phyloP scores from a whole-genome alignment of 495 filamentous ascomycete species.

The Xylaria scruposa region DNA sequence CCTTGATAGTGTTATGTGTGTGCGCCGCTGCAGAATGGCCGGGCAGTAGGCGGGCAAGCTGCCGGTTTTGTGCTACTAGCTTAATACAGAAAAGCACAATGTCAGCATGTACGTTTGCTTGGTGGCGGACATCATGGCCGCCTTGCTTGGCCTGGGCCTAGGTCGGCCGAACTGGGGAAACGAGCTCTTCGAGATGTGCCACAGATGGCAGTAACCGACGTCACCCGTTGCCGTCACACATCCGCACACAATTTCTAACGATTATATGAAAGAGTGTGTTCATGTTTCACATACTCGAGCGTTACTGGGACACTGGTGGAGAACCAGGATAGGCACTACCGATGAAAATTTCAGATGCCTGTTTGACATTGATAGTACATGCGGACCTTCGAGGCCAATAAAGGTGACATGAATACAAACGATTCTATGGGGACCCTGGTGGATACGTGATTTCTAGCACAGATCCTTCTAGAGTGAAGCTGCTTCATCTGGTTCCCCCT shows the following conservation, averaged over 20 bases:
- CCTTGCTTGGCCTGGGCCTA: background rate
- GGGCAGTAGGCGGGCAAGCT: background rate
- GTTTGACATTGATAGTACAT: background rate
- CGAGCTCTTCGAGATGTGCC: conserved; percentile 7
- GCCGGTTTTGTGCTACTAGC: conserved; percentile 9
- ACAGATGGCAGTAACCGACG: conserved; percentile 14
- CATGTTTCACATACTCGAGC: conserved; percentile 16
- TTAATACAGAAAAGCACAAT: conserved; percentile 12
- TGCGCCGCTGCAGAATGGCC: conserved; percentile 1
- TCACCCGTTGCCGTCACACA: conserved; percentile 25
- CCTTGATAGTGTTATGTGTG: background rate
- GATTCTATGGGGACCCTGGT: background rate
- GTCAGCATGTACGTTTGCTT: background rate
- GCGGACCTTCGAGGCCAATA: background rate
- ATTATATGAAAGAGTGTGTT: conserved; percentile 3
- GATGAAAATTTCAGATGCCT: background rate
- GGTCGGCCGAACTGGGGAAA: conserved; percentile 6
- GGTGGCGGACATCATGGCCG: background rate
- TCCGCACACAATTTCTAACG: background rate
- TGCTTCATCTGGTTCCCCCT: background rate
- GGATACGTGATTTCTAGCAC: background rate
- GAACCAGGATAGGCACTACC: background rate
- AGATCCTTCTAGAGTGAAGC: background rate
- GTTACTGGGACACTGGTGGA: background rate
- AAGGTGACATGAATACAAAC: background rate